Conservation (phyloP, 345 rosid species). For the Citrus trifoliata region DNA sequence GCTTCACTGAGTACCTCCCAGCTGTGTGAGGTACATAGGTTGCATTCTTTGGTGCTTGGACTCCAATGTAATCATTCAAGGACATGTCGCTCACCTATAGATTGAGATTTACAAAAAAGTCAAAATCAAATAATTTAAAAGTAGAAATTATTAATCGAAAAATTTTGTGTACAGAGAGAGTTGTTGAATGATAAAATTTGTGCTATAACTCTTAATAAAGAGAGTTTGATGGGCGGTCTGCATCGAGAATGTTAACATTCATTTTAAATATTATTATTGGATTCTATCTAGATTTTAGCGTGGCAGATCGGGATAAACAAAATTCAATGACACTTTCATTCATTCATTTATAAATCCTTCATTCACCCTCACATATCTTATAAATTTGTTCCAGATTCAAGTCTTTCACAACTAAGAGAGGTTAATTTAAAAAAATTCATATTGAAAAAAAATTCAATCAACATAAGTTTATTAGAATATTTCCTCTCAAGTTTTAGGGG, state of each 20-base stretch:
- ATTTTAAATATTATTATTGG: too few relatives aligned
- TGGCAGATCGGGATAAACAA: not conserved
- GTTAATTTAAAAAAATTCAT: too few relatives aligned
- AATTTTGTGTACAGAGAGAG: not conserved
- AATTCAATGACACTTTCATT: not conserved
- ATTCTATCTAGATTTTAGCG: not conserved
- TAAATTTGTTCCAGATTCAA: too few relatives aligned
- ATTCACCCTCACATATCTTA: not conserved
- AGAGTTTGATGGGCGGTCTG: too few relatives aligned
- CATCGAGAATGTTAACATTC: too few relatives aligned
- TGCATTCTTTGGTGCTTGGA: constrained; percentile 42
- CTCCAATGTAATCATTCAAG: not conserved
- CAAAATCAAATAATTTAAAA: not conserved
- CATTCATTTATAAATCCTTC: not conserved
- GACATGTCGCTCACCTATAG: not conserved
- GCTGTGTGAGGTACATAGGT: constrained; percentile 81
- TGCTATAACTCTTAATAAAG: too few relatives aligned
- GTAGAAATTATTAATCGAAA: not conserved
- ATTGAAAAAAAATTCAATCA: too few relatives aligned
- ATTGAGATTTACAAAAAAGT: not conserved
- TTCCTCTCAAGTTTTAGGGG: too few relatives aligned
- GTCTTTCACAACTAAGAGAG: not conserved
- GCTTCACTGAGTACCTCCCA: constrained; percentile 78
- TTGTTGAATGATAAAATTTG: not conserved
- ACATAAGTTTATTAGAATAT: too few relatives aligned